A percentile compares a stretch with the other conserved stretches of the same genome.
Conservation (phyloP, 768 basidiomycete species). For the Candolleomyces aberdarensis region DNA sequence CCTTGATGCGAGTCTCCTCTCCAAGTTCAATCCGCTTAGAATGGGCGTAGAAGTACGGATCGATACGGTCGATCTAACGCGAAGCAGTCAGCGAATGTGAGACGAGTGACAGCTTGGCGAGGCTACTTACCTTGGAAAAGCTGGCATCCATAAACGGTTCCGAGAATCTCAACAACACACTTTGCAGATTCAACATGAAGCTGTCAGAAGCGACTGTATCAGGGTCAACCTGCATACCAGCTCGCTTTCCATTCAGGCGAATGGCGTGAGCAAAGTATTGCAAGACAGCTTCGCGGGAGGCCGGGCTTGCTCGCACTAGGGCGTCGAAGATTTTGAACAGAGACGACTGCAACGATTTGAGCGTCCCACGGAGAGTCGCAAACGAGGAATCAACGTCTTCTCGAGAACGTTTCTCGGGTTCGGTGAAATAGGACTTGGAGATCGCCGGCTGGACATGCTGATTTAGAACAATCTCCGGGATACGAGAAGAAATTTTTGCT, state of each 20-base stretch:
- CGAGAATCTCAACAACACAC: conserved; percentile 78
- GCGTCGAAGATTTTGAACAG: conserved; percentile 88
- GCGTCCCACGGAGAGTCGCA: conserved; percentile 77
- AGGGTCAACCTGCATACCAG: conserved; percentile 86
- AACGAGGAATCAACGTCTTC: conserved; percentile 81
- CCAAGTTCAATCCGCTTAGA: conserved; percentile 70
- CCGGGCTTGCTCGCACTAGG: conserved; percentile 79
- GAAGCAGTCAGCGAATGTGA: background rate
- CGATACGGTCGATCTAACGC: conserved; percentile 84
- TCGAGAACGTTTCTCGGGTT: conserved; percentile 70
- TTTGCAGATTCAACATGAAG: conserved; percentile 89
- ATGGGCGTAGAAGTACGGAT: conserved; percentile 74
- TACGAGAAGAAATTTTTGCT: conserved; percentile 13
- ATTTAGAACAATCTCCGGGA: background rate
- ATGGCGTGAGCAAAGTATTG: conserved; percentile 77
- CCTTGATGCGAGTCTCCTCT: conserved; percentile 94
- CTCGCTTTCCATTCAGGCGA: conserved; percentile 75
- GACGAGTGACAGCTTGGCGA: no score
- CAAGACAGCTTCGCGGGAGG: conserved; percentile 77
- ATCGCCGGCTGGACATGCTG: conserved; percentile 58
- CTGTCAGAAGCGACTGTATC: conserved; percentile 86
- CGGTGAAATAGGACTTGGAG: conserved; percentile 78
- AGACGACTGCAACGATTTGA: conserved; percentile 77
- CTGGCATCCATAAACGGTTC: conserved; percentile 94
- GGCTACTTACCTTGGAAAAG: conserved; percentile 78